Conservation (phyloP, 2,329 filamentous ascomycete species). For the Phyllosticta capitalensis region DNA sequence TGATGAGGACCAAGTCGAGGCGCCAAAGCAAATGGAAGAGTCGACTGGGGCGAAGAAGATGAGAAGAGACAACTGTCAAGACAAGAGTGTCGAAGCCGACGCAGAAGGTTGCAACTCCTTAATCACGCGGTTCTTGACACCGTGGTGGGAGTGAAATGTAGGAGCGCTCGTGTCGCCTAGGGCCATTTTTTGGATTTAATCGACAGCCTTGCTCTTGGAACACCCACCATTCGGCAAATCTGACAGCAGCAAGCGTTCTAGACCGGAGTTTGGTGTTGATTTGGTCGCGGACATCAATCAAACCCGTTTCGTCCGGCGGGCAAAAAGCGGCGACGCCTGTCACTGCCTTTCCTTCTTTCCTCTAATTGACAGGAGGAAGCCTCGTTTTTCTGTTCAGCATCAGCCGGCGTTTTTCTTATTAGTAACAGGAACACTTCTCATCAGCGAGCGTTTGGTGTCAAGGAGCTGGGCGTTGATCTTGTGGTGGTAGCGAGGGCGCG, state of each 20-base stretch:
- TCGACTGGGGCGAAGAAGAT: not conserved
- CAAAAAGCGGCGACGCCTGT: too few relatives aligned
- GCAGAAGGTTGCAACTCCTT: not conserved
- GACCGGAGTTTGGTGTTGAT: too few relatives aligned
- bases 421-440: not conserved
- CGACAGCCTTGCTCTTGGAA: too few relatives aligned
- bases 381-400: not conserved
- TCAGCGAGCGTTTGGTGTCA: too few relatives aligned
- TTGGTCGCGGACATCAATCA: too few relatives aligned
- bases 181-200: not conserved
- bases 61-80: not conserved
- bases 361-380: not conserved
- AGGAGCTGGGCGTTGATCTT: not conserved
- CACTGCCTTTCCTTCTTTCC: not conserved
- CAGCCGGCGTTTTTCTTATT: not conserved
- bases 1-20: not conserved
- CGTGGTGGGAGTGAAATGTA: not conserved
- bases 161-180: not conserved
- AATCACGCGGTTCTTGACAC: not conserved
- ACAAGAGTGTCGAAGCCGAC: not conserved
- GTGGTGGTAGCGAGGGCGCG: not conserved
- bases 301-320: too few relatives aligned
- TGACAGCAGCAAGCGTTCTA: too few relatives aligned
- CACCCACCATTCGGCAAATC: too few relatives aligned
- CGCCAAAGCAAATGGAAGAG: not conserved